phyloP scores from a whole-genome alignment of 352 stramenopile species.

The Phytophthora cactorum region DNA sequence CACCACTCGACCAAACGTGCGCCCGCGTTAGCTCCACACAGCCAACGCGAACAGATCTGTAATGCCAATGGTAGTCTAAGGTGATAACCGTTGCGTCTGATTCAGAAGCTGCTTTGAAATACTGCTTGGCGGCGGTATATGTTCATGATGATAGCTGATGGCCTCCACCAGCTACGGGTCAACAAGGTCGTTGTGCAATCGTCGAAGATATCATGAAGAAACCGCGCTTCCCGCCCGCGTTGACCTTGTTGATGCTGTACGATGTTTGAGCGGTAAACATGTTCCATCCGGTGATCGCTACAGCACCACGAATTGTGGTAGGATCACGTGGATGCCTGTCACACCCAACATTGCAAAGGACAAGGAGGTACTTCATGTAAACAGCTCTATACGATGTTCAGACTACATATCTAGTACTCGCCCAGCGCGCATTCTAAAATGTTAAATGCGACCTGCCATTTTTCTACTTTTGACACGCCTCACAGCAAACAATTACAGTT shows the following conservation, averaged over 20 bases:
- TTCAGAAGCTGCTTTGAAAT: neutral
- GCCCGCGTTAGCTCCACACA: too few relatives aligned
- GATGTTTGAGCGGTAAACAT: constrained; percentile 22
- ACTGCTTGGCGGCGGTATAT: too few relatives aligned
- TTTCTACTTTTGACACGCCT: neutral
- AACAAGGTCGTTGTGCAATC: constrained; percentile 24
- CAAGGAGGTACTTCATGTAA: neutral
- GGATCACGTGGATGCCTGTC: constrained; percentile 14
- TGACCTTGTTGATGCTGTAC: constrained; percentile 7
- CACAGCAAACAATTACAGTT: neutral
- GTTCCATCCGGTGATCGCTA: constrained; percentile 21
- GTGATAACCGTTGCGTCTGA: constrained; percentile 6
- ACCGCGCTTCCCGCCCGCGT: constrained; percentile 6
- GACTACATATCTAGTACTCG: too few relatives aligned
- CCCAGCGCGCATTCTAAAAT: neutral
- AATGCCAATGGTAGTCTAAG: neutral
- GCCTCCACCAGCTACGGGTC: neutral
- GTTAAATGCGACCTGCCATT: neutral
- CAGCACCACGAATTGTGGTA: constrained; percentile 8
- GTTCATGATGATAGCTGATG: neutral
- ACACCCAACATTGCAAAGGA: neutral
- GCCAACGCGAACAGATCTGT: too few relatives aligned
- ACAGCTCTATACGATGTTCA: neutral
- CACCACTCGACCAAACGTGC: too few relatives aligned
- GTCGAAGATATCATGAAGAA: constrained; percentile 19